Conservation (phyloP, 129 eudicot species). For the Flaveria linearis region DNA sequence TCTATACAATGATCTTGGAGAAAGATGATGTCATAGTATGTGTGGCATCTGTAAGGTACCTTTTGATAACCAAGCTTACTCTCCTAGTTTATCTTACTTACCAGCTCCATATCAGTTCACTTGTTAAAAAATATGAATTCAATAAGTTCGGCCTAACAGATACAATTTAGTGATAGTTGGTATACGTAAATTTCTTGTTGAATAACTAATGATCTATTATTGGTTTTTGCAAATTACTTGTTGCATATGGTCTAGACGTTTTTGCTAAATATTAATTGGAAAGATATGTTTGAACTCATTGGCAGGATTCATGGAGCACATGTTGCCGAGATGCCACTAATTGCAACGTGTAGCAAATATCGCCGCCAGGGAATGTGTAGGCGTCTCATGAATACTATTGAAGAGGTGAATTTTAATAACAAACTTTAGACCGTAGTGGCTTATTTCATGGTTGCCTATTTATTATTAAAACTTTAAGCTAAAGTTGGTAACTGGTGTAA, state of each 20-base stretch:
- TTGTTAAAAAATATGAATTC: conserved; percentile 6
- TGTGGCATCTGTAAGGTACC: conserved; percentile 89
- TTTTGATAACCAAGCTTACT: conserved; percentile 9
- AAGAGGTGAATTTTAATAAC: conserved; percentile 55
- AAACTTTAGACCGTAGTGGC: conserved; percentile 6
- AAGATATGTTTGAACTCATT: conserved; percentile 12
- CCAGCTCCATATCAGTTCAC: background rate
- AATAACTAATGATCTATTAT: background rate
- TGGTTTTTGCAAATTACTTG: background rate
- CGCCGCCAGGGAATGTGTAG: conserved; percentile 98
- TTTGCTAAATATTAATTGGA: conserved; percentile 19
- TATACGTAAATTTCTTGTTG: background rate
- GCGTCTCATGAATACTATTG: conserved; percentile 69
- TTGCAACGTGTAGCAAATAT: conserved; percentile 88
- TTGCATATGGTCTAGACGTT: conserved; percentile 12
- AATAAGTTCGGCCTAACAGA: background rate
- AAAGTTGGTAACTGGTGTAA: background rate
- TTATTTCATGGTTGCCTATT: conserved; percentile 11
- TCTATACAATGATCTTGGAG: conserved; percentile 82
- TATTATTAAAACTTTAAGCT: conserved; percentile 1
- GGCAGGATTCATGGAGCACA: conserved; percentile 83
- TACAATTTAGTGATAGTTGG: background rate
- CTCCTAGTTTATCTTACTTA: conserved; percentile 10
- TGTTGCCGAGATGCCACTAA: conserved; percentile 96
- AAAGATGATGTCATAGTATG: conserved; percentile 73